Conservation (phyloP, 441 rosid species). For the Viola pubescens region DNA sequence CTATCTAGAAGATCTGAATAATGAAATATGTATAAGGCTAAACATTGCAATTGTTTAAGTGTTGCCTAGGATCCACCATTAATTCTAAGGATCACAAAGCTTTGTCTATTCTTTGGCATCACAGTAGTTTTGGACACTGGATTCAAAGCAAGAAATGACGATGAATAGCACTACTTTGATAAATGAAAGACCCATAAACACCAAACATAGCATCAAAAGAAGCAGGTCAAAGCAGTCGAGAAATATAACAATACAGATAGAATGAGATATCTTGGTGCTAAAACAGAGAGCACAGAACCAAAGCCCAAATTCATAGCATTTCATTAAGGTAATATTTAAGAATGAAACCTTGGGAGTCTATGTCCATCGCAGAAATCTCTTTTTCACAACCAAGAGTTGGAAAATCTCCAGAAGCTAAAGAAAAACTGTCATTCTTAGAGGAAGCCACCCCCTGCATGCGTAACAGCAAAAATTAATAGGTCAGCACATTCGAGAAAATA, state of each 20-base stretch:
- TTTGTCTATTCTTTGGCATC: no score
- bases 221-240: not conserved
- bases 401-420: slow-evolving; percentile 87
- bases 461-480: slow-evolving; percentile 10
- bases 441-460: slow-evolving; percentile 53
- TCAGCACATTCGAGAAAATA: slow-evolving; percentile 4
- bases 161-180: not conserved
- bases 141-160: not conserved
- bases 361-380: slow-evolving; percentile 45
- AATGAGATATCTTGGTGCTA: no score
- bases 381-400: slow-evolving; percentile 89
- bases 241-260: no score
- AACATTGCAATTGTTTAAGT: no score
- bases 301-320: slow-evolving; percentile 12
- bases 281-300: slow-evolving; percentile 9
- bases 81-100: no score
- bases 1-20: no score
- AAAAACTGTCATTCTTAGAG: slow-evolving; percentile 65
- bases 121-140: not conserved
- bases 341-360: slow-evolving; percentile 55
- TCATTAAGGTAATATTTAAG: slow-evolving; percentile 9
- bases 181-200: slow-evolving; percentile 2
- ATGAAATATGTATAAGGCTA: no score
- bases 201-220: not conserved
- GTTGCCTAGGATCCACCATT: no score